Conservation (phyloP, 257 asterid genomes). For the Primulina tabacum region DNA sequence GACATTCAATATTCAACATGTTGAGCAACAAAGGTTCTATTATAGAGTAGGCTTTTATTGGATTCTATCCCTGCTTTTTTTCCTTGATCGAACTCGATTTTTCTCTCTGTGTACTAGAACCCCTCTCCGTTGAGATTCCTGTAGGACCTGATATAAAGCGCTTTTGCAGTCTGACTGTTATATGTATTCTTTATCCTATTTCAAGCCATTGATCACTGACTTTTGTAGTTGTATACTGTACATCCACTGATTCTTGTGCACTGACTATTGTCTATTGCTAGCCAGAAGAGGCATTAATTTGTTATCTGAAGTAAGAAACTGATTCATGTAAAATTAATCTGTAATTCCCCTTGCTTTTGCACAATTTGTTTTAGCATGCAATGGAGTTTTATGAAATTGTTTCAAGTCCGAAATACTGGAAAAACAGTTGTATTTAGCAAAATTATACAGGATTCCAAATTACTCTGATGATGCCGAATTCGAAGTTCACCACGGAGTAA, state of each 20-base stretch:
- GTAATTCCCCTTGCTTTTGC: no score
- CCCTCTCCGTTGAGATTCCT: no score
- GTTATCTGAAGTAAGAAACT: background rate
- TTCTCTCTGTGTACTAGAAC: no score
- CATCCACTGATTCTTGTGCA: background rate
- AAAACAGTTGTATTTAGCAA: background rate
- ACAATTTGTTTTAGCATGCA: background rate
- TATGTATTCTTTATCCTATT: background rate
- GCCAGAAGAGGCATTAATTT: background rate
- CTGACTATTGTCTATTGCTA: background rate
- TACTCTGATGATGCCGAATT: background rate
- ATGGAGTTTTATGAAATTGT: background rate
- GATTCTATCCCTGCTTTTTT: no score
- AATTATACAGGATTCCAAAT: background rate
- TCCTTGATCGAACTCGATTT: no score
- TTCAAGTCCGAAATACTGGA: background rate
- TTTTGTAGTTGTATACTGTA: no score
- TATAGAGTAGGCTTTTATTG: no score
- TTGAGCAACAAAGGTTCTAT: no score
- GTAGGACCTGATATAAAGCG: no score
- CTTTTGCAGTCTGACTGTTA: no score
- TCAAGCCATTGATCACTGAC: background rate
- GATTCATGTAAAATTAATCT: no score
- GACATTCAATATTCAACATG: no score
- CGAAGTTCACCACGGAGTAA: background rate